These are phyloP conservation scores for Saraca asoca DNA, from an alignment of 331 rosid genomes.

Conservation along the genomic window DNA sequence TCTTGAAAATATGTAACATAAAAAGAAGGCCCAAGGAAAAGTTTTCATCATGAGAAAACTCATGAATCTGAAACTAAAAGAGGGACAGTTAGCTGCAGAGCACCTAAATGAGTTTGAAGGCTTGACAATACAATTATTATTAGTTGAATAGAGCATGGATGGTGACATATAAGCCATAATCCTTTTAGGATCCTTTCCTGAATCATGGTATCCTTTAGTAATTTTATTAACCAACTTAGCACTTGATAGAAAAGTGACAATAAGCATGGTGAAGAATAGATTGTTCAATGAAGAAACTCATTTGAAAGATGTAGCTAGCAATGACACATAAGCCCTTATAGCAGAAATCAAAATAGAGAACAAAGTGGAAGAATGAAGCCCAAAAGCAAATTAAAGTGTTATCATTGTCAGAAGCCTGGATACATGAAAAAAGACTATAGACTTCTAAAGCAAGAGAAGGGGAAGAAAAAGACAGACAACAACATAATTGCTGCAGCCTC, in stretches of 20 bases:
- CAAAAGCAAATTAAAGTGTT: too few species aligned
- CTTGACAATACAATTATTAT: too few species aligned
- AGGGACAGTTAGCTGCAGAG: too few species aligned
- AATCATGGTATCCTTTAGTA: neutral
- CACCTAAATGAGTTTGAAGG: too few species aligned
- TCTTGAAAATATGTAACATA: too few species aligned
- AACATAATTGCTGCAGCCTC: neutral
- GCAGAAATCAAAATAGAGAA: neutral
- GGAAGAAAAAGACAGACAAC: neutral
- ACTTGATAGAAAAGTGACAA: neutral
- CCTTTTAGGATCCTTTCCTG: neutral
- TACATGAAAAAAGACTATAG: too few species aligned
- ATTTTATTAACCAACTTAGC: too few species aligned
- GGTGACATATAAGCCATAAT: too few species aligned
- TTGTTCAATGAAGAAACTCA: neutral
- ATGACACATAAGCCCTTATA: neutral
- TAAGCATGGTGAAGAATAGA: neutral
- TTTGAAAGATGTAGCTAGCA: neutral
- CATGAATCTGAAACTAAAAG: too few species aligned
- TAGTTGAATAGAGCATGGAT: too few species aligned
- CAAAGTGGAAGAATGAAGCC: neutral
- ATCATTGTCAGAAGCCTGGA: neutral
- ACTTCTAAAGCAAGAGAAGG: neutral
- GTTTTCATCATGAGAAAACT: too few species aligned
- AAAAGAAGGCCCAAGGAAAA: too few species aligned